A percentile compares a stretch with the other conserved stretches of the same genome.
phyloP scores from a whole-genome alignment of 192 early-diverging fungal species.

The Pecoramyces ruminantium region DNA sequence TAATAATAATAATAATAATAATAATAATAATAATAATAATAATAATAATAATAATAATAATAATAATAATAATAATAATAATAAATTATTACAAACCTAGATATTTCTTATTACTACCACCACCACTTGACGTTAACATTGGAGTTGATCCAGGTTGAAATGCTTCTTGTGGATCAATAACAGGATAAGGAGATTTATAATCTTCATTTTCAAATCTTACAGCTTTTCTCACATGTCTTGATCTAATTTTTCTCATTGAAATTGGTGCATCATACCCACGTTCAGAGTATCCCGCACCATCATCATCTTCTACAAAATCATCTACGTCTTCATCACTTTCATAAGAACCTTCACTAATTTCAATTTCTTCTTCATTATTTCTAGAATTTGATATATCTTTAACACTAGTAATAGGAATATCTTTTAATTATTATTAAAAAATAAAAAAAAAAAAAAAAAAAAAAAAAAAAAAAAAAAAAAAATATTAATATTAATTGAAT shows the following conservation, averaged over 20 bases:
- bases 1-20: no score
- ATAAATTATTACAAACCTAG: background rate
- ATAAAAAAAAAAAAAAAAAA: no score
- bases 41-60: no score
- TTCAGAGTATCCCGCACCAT: slow-evolving; percentile 52
- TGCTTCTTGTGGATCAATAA: slow-evolving; percentile 24
- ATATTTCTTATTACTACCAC: slow-evolving; percentile 10
- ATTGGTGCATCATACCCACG: background rate
- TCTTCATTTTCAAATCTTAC: background rate
- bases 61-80: no score
- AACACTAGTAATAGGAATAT: background rate
- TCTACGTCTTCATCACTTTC: slow-evolving; percentile 41
- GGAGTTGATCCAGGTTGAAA: slow-evolving; percentile 83
- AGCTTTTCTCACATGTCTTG: slow-evolving; percentile 1
- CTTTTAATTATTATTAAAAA: no score
- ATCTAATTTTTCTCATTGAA: slow-evolving; percentile 6
- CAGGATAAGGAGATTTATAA: background rate
- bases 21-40: no score
- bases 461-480: background rate
- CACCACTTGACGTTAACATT: slow-evolving; percentile 5
- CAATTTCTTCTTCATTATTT: slow-evolving; percentile 3
- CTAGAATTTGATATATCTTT: slow-evolving; percentile 6
- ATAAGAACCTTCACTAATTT: slow-evolving; percentile 7
- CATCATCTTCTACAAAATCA: slow-evolving; percentile 83
- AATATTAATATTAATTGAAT: slow-evolving; percentile 1